Conservation (phyloP, 2,329 filamentous ascomycete species). For the Aspergillus hiratsukae region DNA sequence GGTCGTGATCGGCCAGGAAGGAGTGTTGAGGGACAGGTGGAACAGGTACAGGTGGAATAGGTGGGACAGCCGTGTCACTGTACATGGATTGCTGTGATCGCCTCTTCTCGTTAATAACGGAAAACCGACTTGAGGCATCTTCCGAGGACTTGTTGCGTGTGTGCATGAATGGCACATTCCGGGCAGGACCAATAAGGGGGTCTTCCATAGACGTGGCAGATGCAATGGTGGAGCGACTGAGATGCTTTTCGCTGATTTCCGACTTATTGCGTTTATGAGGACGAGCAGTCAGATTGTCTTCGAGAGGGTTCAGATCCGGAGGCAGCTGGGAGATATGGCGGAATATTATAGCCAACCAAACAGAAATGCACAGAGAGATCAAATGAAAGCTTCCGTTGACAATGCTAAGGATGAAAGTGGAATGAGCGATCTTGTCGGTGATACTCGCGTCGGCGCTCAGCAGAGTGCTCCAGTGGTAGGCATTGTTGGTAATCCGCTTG, state of each 20-base stretch:
- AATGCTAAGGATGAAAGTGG: conserved; percentile 65
- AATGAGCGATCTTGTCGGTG: conserved; percentile 58
- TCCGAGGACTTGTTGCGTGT: conserved; percentile 63
- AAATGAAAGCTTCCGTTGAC: conserved; percentile 64
- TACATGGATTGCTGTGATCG: conserved; percentile 49
- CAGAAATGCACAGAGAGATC: conserved; percentile 63
- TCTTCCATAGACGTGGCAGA: conserved; percentile 39
- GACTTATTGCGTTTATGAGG: conserved; percentile 71
- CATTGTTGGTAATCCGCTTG: conserved; percentile 44
- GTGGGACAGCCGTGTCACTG: conserved; percentile 26
- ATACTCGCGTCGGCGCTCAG: conserved; percentile 51
- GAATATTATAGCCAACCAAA: conserved; percentile 76
- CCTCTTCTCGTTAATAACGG: conserved; percentile 44
- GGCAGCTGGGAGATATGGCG: conserved; percentile 75
- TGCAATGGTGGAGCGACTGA: conserved; percentile 48
- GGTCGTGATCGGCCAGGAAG: conserved; percentile 25
- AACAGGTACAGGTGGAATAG: conserved; percentile 29
- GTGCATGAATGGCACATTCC: conserved; percentile 71
- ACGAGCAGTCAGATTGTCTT: conserved; percentile 73
- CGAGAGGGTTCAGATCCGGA: conserved; percentile 92
- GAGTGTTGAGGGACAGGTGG: conserved; percentile 27
- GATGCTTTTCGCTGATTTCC: conserved; percentile 58
- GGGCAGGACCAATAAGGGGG: conserved; percentile 39
- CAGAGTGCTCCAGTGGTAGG: conserved; percentile 63
- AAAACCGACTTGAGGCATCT: conserved; percentile 50